Conservation (phyloP, 495 filamentous ascomycete species). For the Terfezia claveryi region DNA sequence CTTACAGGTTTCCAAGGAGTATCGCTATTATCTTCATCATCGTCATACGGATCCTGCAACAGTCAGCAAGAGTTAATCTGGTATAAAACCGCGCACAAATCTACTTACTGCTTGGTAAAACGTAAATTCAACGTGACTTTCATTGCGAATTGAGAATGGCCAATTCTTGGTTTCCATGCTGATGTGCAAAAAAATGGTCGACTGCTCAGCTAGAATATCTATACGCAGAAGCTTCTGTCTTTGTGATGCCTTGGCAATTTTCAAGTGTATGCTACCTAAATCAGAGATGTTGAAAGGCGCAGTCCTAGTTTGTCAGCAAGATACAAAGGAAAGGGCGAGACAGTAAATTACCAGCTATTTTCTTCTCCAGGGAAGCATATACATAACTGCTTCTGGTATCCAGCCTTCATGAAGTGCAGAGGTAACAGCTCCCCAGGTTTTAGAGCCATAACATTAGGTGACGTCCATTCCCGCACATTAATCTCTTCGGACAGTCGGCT, state of each 20-base stretch:
- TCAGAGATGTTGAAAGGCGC: slow-evolving; percentile 94
- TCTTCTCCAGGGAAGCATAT: slow-evolving; percentile 86
- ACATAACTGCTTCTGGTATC: slow-evolving; percentile 64
- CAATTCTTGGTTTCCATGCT: slow-evolving; percentile 79
- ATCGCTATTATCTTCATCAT: slow-evolving; percentile 70
- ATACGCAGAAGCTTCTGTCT: slow-evolving; percentile 70
- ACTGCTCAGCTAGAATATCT: slow-evolving; percentile 73
- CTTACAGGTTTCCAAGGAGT: slow-evolving; percentile 71
- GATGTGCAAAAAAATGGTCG: slow-evolving; percentile 81
- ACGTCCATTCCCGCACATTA: slow-evolving; percentile 56
- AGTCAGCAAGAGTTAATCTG: neutral
- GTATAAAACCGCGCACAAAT: slow-evolving; percentile 11
- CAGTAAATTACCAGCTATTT: slow-evolving; percentile 49
- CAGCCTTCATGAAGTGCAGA: slow-evolving; percentile 63
- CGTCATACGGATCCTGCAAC: slow-evolving; percentile 17
- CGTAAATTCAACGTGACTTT: slow-evolving; percentile 85
- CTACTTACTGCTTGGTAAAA: slow-evolving; percentile 61
- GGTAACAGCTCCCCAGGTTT: slow-evolving; percentile 57
- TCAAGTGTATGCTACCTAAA: slow-evolving; percentile 74
- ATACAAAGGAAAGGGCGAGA: too few relatives aligned
- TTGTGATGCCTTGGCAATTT: slow-evolving; percentile 74
- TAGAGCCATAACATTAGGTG: slow-evolving; percentile 55
- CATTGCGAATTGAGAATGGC: slow-evolving; percentile 96
- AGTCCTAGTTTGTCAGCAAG: slow-evolving; percentile 23
- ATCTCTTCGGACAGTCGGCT: slow-evolving; percentile 78